Evolutionary conservation across 2,329 filamentous ascomycete species (phyloP), one percentile per base, ranked within the genome.

Genomic region (Cylindrodendrum hubeiense): DNA sequence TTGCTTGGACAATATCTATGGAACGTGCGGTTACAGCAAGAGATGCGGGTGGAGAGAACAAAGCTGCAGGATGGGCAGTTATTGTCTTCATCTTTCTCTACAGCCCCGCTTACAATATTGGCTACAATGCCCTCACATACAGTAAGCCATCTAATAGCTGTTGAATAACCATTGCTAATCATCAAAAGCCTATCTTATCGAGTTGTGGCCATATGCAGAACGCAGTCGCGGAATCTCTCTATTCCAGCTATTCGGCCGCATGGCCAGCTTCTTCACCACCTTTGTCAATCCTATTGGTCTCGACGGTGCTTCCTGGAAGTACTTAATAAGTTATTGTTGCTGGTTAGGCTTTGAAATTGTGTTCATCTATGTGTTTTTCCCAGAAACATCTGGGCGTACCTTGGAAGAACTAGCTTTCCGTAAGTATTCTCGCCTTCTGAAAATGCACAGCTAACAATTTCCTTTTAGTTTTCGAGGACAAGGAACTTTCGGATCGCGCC

Each of bases 361-460:
- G n/a, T 34, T 72, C 91, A 91, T 94, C 43, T 94, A 90, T 80
- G 93, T 94, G 79, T 85, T 93, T 69, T 94, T 93, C 76, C 92
- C 92, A 9, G 92, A 94, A 79, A 94, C 92, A 0, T 90, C 90
- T 64, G 92, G 92, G 66, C 86, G 93, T 63, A 88, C 91, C 63
- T 83, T 94, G 44, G 92, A 94, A 81, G 92, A 94, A 57, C 22
- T 76, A 41, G 66, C 73, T 39, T 71, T 75, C 59, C n/a, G 63
- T 68, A 60, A 26, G 43, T 39, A 34, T 19, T 10, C 37, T 17
- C 6, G 6, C 5, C 9, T 22, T 22, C 24, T 37, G 4, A 22
- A 2, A 33, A 22, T 33, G 2, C 8, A 19, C 4, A 21, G 5
- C 51, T 65, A 39, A 65, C 51, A 4, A n/a, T n/a, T n/a, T 8